phyloP scores from a whole-genome alignment of 768 basidiomycete genomes.

The Tricholoma saponaceum region DNA sequence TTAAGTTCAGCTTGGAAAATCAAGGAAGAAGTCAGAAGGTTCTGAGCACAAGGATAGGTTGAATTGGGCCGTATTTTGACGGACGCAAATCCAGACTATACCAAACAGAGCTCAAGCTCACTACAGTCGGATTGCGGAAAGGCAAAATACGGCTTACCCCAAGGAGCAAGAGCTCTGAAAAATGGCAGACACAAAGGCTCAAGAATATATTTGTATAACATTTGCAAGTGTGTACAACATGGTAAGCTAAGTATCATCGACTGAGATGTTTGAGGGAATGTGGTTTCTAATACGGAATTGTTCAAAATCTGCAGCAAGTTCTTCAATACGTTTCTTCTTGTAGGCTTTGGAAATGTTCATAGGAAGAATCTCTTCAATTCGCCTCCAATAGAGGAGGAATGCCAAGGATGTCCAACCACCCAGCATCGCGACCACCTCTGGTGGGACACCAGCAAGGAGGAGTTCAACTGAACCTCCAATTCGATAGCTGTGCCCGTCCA shows the following conservation, averaged over 20 bases:
- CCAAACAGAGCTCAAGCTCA: neutral
- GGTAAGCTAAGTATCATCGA: too few species aligned
- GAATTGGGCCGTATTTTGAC: neutral
- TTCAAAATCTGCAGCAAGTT: neutral
- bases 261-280: too few species aligned
- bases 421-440: constrained; percentile 24
- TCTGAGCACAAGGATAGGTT: neutral
- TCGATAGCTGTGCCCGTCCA: constrained; percentile 22
- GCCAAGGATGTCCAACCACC: constrained; percentile 30
- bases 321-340: neutral
- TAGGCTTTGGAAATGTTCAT: neutral
- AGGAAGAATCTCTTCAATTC: constrained; percentile 10
- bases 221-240: neutral
- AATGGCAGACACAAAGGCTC: too few species aligned
- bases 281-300: too few species aligned
- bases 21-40: neutral
- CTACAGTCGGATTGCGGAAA: neutral
- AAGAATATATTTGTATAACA: too few species aligned
- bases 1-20: neutral
- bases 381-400: constrained; percentile 31
- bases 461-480: constrained; percentile 30
- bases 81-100: neutral
- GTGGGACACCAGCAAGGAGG: constrained; percentile 24
- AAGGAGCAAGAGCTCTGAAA: neutral
- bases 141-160: neutral